Percentiles rank a stretch among this genome's conserved stretches.
Evolutionary conservation across 2,329 filamentous ascomycete species (phyloP).

Genomic region (Sporothrix schenckii): DNA sequence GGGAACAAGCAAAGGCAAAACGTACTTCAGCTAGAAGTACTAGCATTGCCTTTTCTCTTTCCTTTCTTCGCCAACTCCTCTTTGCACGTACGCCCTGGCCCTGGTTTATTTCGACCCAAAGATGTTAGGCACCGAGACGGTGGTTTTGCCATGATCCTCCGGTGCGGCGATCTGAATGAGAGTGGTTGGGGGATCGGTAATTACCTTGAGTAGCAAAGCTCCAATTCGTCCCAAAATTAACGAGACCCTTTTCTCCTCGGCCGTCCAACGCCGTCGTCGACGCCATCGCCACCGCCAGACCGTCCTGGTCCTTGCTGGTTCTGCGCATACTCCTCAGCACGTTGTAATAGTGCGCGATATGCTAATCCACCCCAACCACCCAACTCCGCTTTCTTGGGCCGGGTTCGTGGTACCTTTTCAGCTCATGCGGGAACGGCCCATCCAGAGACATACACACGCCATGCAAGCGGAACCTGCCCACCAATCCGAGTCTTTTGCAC

Average conservation of each 20-base stretch:
- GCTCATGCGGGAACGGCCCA: slow-evolving; percentile 17
- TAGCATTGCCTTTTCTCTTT: slow-evolving; percentile 6
- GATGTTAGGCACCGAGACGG: slow-evolving; percentile 12
- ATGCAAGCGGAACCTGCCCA: slow-evolving; percentile 5
- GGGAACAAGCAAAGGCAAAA: neutral
- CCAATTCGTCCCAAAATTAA: neutral
- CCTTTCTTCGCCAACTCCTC: neutral
- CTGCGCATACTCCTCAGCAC: neutral
- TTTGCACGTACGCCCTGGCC: neutral
- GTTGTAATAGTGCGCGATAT: neutral
- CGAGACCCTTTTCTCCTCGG: neutral
- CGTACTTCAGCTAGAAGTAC: neutral
- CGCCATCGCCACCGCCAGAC: neutral
- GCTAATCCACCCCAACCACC: slow-evolving; percentile 5
- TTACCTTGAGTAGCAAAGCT: neutral
- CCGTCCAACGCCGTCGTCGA: neutral
- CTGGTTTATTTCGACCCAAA: neutral
- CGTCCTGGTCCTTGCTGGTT: neutral
- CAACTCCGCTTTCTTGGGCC: slow-evolving; percentile 22
- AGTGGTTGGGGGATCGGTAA: slow-evolving; percentile 1
- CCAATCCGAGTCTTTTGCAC: neutral
- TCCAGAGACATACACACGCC: slow-evolving; percentile 3
- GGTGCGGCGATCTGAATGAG: slow-evolving; percentile 22
- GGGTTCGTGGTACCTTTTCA: slow-evolving; percentile 20
- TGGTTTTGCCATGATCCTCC: slow-evolving; percentile 17